phyloP scores from a whole-genome alignment of 1,284 basidiomycete species.

The Coniferiporia sulphurascens region DNA sequence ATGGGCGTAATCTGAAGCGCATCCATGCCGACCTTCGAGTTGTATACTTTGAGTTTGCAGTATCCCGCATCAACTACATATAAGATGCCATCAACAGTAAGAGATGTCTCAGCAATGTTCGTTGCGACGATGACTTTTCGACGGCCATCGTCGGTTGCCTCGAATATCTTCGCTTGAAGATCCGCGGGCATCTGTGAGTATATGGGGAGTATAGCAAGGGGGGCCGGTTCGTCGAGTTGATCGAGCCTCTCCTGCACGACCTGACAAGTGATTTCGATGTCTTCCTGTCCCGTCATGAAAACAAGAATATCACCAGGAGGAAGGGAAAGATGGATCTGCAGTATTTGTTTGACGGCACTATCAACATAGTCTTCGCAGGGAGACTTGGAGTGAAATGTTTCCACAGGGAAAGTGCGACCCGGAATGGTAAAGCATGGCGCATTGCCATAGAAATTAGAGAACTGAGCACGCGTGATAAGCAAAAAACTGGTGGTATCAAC shows the following conservation, averaged over 20 bases:
- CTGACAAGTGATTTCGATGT: slow-evolving; percentile 94
- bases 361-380: slow-evolving; percentile 99
- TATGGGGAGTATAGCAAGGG: slow-evolving; percentile 88
- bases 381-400: slow-evolving; percentile 92
- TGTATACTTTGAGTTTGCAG: slow-evolving; percentile 98
- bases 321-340: slow-evolving; percentile 92
- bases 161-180: slow-evolving; percentile 96
- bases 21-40: slow-evolving; percentile 99
- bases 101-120: slow-evolving; percentile 97
- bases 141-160: slow-evolving; percentile 89
- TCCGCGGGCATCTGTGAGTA: slow-evolving; percentile 99
- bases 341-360: slow-evolving; percentile 93
- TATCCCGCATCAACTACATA: slow-evolving; percentile 97
- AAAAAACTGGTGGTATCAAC: background rate
- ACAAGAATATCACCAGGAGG: slow-evolving; percentile 96
- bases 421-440: slow-evolving; percentile 97
- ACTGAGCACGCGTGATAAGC: slow-evolving; percentile 42
- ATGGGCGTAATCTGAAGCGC: slow-evolving; percentile 98
- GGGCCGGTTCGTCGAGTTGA: slow-evolving; percentile 86
- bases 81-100: slow-evolving; percentile 96
- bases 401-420: slow-evolving; percentile 97
- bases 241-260: slow-evolving; percentile 87
- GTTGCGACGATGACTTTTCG: slow-evolving; percentile 98
- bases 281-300: slow-evolving; percentile 99
- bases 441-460: slow-evolving; percentile 92